Evolutionary conservation across 306 rosid species (phyloP).

Genomic region (Fragaria nilgerrensis): DNA sequence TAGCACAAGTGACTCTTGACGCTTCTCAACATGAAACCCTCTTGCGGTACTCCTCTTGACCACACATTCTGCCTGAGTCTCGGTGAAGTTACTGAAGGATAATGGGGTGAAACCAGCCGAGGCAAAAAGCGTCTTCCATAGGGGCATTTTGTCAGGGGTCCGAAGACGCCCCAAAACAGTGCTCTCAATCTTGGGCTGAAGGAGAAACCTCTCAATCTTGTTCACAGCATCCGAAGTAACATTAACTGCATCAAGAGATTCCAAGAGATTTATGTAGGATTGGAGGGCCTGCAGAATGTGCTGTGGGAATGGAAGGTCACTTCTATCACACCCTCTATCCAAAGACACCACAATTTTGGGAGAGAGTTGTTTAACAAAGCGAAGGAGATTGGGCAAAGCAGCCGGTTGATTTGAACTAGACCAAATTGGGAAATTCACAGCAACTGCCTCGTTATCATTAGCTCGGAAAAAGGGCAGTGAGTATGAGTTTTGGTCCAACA

Average conservation of each 20-base stretch:
- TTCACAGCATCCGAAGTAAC: conserved; percentile 33
- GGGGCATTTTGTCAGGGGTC: conserved; percentile 32
- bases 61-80: conserved; percentile 51
- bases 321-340: conserved; percentile 42
- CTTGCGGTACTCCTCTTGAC: conserved; percentile 40
- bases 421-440: conserved; percentile 46
- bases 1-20: conserved; percentile 39
- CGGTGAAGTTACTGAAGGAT: conserved; percentile 44
- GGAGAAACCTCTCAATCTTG: conserved; percentile 44
- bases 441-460: conserved; percentile 33
- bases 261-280: conserved; percentile 39
- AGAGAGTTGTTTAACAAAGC: conserved; percentile 40
- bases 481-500: conserved; percentile 28
- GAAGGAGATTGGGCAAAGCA: conserved; percentile 36
- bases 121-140: conserved; percentile 37
- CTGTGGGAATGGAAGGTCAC: conserved; percentile 43
- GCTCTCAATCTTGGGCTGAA: conserved; percentile 45
- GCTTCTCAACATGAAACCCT: conserved; percentile 47
- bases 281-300: conserved; percentile 44
- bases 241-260: conserved; percentile 40
- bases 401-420: conserved; percentile 36
- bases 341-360: conserved; percentile 43
- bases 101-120: conserved; percentile 33
- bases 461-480: conserved; percentile 29
- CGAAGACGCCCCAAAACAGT: conserved; percentile 40